Evolutionary conservation across 1,284 basidiomycete species (phyloP), one percentile per base, ranked within the genome.

Genomic region (Apiotrichum montevideense): DNA sequence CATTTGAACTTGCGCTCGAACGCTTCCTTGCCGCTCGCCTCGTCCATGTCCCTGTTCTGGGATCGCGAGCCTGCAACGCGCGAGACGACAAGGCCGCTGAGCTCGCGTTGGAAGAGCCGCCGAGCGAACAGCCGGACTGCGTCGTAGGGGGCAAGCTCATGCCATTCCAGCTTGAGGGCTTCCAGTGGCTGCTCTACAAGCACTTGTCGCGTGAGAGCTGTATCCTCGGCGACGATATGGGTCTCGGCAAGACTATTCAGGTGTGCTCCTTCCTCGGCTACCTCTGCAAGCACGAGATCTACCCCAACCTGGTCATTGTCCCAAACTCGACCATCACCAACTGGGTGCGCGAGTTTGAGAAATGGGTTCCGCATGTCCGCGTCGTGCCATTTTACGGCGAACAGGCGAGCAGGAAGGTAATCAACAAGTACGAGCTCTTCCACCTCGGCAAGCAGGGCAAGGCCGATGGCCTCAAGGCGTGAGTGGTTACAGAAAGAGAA

Each of bases 171-270:
- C 81, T 95, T 32, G 86, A 92, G 52, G 94, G 95, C 5, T 85
- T 97, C 61, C 94, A 94, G 62, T 97, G 94, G 92, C 80, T 97
- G 35, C 84, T 85, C 59, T 83, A 86, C 66, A 93, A 95, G 65
- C 93, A 92, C 87, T 90, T 86, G 83, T 86, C 84, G 63, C 81
- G 82, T 46, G 90, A 93, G 62, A 85, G 87, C 41, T 93, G 88
- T 65, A 98, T 97, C 63, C 82, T 98, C n/a, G 93, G 94, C 3
- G 95, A 98, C 70, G 95, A 98, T 76, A 98, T 98, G 95, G 93
- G 91, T 53, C 76, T 94, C 65, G 77, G 73, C n/a, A 77, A 78
- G 59, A 77, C 76, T 66, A 88, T 98, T 3, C 92, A 97, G 74
- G 87, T 97, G 45, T 85, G 87, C 35, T 85, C 88, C 0, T 89